These are phyloP conservation scores for Phytophthora pinifolia DNA, from an alignment of 352 stramenopile genomes.

Conservation along the genomic window DNA sequence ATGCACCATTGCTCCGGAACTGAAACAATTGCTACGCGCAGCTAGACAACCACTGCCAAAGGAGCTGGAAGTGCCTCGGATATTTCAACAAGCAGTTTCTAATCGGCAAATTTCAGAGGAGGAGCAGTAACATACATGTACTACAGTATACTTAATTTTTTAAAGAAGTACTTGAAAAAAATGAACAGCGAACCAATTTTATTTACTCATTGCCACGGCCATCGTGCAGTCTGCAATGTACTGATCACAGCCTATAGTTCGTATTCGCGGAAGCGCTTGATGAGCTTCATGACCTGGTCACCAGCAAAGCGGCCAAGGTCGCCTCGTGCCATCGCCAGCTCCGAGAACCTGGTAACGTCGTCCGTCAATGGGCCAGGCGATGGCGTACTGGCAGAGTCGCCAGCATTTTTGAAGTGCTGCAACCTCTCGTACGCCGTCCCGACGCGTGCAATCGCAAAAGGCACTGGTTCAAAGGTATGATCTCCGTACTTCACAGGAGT, in stretches of 20 bases:
- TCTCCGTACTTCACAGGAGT: constrained; percentile 86
- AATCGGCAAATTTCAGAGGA: background rate
- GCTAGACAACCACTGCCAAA: constrained; percentile 44
- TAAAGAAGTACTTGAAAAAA: too few species aligned
- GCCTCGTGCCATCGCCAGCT: constrained; percentile 67
- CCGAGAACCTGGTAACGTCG: constrained; percentile 57
- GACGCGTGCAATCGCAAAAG: constrained; percentile 71
- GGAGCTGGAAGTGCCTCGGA: constrained; percentile 45
- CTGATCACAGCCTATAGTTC: constrained; percentile 34
- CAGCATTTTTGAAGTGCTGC: constrained; percentile 20
- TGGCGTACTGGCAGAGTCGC: constrained; percentile 1
- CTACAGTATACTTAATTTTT: too few species aligned
- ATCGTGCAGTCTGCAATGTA: background rate
- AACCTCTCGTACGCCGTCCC: constrained; percentile 37
- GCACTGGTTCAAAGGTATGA: constrained; percentile 87
- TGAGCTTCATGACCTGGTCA: constrained; percentile 83
- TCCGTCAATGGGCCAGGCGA: constrained; percentile 41
- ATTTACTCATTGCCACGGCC: too few species aligned
- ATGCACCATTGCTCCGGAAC: constrained; percentile 51
- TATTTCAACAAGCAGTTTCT: constrained; percentile 27
- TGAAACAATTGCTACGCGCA: constrained; percentile 49
- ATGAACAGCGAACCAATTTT: too few species aligned
- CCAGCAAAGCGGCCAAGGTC: constrained; percentile 78
- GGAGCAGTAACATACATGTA: constrained; percentile 1
- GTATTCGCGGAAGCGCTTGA: constrained; percentile 71